A percentile compares a stretch with the other conserved stretches of the same genome.
Conservation (phyloP, 2,329 filamentous ascomycete species). For the Arthroderma uncinatum region DNA sequence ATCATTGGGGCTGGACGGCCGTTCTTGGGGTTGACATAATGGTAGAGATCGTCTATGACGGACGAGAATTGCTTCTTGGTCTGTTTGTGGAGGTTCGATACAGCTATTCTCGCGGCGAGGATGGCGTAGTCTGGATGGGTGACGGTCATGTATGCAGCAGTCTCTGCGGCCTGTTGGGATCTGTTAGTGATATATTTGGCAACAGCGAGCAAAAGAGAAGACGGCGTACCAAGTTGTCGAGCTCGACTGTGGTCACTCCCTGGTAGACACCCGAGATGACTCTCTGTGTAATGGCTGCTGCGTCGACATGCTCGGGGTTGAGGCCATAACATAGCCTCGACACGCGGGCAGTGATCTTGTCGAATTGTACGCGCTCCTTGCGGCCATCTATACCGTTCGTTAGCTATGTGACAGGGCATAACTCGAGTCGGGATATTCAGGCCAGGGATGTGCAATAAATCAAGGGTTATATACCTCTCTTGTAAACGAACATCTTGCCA, state of each 20-base stretch:
- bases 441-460: background rate
- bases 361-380: slow-evolving; percentile 99
- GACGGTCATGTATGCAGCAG: slow-evolving; percentile 98
- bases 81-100: slow-evolving; percentile 99
- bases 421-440: background rate
- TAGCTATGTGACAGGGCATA: background rate
- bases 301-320: slow-evolving; percentile 89
- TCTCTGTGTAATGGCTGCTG: slow-evolving; percentile 96
- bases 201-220: background rate
- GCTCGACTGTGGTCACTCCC: slow-evolving; percentile 88
- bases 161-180: slow-evolving; percentile 72
- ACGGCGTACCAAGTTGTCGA: slow-evolving; percentile 78
- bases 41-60: slow-evolving; percentile 83
- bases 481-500: slow-evolving; percentile 50
- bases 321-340: slow-evolving; percentile 96
- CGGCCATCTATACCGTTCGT: slow-evolving; percentile 64
- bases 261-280: slow-evolving; percentile 99
- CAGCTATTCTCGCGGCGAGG: slow-evolving; percentile 92
- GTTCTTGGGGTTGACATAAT: slow-evolving; percentile 95
- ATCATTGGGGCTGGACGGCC: slow-evolving; percentile 81
- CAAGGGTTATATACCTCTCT: slow-evolving; percentile 42
- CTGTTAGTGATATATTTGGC: slow-evolving; percentile 14
- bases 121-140: slow-evolving; percentile 99
- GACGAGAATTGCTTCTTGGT: slow-evolving; percentile 99
- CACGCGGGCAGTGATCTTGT: slow-evolving; percentile 99